Conservation (phyloP, 169 alveolate species). For the Babesia gibsoni region DNA sequence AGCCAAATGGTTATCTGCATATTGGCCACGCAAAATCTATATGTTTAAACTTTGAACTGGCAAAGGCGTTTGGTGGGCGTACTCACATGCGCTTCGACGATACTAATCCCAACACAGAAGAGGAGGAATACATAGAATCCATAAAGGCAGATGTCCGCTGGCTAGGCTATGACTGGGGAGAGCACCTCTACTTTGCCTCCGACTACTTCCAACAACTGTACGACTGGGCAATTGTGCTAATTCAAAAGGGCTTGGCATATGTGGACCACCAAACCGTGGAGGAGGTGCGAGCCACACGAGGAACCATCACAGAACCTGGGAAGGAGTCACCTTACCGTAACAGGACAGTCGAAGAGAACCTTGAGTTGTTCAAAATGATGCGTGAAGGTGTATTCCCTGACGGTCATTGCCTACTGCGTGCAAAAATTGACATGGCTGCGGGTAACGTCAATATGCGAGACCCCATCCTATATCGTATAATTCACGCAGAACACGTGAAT, state of each 20-base stretch:
- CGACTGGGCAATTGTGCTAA: slow-evolving; percentile 93
- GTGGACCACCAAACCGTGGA: slow-evolving; percentile 94
- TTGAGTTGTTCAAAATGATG: slow-evolving; percentile 93
- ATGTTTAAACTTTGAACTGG: slow-evolving; percentile 93
- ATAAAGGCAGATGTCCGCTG: slow-evolving; percentile 90
- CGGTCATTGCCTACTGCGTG: slow-evolving; percentile 93
- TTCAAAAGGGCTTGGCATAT: slow-evolving; percentile 95
- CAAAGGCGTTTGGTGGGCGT: slow-evolving; percentile 89
- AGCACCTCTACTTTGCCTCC: slow-evolving; percentile 91
- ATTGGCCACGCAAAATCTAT: slow-evolving; percentile 99
- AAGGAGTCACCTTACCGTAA: slow-evolving; percentile 90
- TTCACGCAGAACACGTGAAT: slow-evolving; percentile 91
- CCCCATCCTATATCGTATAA: slow-evolving; percentile 93
- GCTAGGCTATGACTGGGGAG: slow-evolving; percentile 95
- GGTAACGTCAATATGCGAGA: slow-evolving; percentile 97
- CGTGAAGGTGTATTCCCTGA: slow-evolving; percentile 92
- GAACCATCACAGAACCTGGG: slow-evolving; percentile 83
- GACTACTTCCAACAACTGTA: slow-evolving; percentile 96
- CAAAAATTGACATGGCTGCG: slow-evolving; percentile 96
- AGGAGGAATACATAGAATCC: slow-evolving; percentile 90
- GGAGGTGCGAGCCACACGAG: slow-evolving; percentile 87
- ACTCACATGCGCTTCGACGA: slow-evolving; percentile 98
- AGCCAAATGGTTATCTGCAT: slow-evolving; percentile 99
- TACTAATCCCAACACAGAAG: slow-evolving; percentile 98
- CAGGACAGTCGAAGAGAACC: slow-evolving; percentile 93